A percentile compares a stretch with the other conserved stretches of the same genome.
These are phyloP conservation scores for Adansonia grandidieri DNA, from an alignment of 441 rosid genomes.

Conservation along the genomic window DNA sequence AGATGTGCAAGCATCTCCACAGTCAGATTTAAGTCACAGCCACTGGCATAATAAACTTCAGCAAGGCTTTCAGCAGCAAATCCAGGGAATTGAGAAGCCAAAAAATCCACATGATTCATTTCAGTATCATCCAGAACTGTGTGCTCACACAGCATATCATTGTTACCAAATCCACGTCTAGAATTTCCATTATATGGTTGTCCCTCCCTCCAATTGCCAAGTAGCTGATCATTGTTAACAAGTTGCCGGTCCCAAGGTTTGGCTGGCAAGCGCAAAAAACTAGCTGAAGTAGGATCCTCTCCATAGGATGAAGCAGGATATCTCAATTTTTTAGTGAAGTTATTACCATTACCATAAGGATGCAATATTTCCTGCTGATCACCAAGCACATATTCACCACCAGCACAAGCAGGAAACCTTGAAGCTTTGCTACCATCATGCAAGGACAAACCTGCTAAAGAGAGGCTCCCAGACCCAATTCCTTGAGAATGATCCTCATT, in stretches of 20 bases:
- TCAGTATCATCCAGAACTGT: constrained; percentile 55
- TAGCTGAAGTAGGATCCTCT: constrained; percentile 59
- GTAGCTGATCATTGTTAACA: constrained; percentile 55
- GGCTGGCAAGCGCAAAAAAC: constrained; percentile 49
- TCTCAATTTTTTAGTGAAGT: constrained; percentile 59
- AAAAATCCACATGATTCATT: constrained; percentile 72
- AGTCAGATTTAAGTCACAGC: constrained; percentile 78
- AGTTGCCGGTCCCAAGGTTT: constrained; percentile 89
- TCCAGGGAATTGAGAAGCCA: constrained; percentile 89
- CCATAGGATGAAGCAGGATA: constrained; percentile 57
- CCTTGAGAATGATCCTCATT: too few relatives aligned
- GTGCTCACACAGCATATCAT: constrained; percentile 60
- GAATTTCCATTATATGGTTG: constrained; percentile 57
- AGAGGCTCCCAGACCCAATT: too few relatives aligned
- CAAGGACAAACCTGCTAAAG: too few relatives aligned
- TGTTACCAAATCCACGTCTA: constrained; percentile 45
- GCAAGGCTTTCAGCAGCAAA: constrained; percentile 93
- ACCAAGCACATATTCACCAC: constrained; percentile 50
- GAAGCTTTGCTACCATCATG: constrained; percentile 40
- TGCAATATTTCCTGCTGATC: constrained; percentile 70
- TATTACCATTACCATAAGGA: constrained; percentile 57
- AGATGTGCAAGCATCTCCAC: constrained; percentile 97
- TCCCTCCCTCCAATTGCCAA: constrained; percentile 57
- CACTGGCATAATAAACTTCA: constrained; percentile 89
- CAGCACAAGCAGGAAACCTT: constrained; percentile 51